Evolutionary conservation across 305 asterid genomes (phyloP), one percentile per base, ranked within the genome.

Genomic region (Solanum aculeatissimum): DNA sequence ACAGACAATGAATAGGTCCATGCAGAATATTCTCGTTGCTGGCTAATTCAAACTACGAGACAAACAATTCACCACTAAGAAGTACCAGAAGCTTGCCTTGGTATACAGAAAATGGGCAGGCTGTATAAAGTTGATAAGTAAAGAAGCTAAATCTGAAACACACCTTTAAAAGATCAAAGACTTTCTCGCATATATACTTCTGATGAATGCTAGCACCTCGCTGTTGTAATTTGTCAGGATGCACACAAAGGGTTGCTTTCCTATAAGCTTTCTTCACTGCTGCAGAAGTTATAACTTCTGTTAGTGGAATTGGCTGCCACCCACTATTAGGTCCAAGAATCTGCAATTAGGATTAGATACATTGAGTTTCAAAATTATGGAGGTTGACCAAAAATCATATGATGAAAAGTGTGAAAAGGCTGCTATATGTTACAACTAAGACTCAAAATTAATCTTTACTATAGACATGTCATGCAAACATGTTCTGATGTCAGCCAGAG

Each of bases 191-290:
- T 83, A 90, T 90, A 90, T 93, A 97, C 88, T 97, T 97, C 84
- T 95, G 98, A 81, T 94, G 98, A 87, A 94, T 84, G 70, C 95
- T 92, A 42, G 99, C 99, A 53, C 98, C 98, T 55, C 98, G 94
- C 55, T 97, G 98, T 83, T 97, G 99, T 91, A 97, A 89, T 91
- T 97, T 97, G 88, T 97, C 99, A 2, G 98, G 98, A 86, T 94
- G 99, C 84, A 95, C 98, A 85, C 95, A 95, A 25, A 97, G 97
- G 68, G 98, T 92, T 58, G 99, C 99, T 91, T 91, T 95, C 91
- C 97, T 91, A 90, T 95, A 97, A 85, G 96, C 95, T 85, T 87
- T 95, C 89, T 94, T 95, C 82, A 94, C 98, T 23, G 97, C 96
- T 38, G 93, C 95, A 55, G 97, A 87, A 70, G 97, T 93, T 88